Base-by-base conservation (phyloP, 2,329 filamentous ascomycete species). In the Fusarium torulosum region DNA sequence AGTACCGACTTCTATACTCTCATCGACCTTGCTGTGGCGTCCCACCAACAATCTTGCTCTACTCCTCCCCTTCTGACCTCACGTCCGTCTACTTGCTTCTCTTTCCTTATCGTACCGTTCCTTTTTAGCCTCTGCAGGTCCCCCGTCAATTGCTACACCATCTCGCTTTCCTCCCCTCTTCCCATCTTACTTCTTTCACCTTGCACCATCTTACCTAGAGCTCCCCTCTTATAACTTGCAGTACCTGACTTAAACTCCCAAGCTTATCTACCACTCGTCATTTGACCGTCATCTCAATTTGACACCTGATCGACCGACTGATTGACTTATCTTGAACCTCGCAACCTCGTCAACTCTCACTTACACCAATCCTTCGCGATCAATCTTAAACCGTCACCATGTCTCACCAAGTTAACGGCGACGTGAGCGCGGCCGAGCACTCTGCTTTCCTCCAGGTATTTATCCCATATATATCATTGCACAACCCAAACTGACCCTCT, bases 351-450 rank as follows among this genome's bases (percentile, higher is more conserved):
- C 13, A n/a, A 27, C 8, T 13, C 43, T 52, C 45, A 35, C 37
- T 56, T 56, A 43, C 17, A 53, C 58, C 27, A 47, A 58, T 43
- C 52, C 42, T 58, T 33, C 17, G 45, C 67, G 14, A 68, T 49
- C 37, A 46, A 54, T 35, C 45, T 59, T 61, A 59, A 70, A 59
- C 80, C 31, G 54, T 67, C 67, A 73, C 59, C 72, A 81, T 81
- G 79, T 73, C 74, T 52, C 69, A 72, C 56, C 83, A 85, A 72
- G 82, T 86, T 60, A 86, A 86, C 73, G 84, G 84, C 74, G 83
- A 86, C 60, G 75, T 82, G 49, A 78, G 75, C 67, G 79, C 80
- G 51, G 77, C 80, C 54, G 76, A 78, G 38, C 78, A 77, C 69
- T 87, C 84, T 47, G 83, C 82, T 56, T 85, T 85, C 73, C 53